Conservation (phyloP, 768 basidiomycete genomes). For the Lentinula raphanica region DNA sequence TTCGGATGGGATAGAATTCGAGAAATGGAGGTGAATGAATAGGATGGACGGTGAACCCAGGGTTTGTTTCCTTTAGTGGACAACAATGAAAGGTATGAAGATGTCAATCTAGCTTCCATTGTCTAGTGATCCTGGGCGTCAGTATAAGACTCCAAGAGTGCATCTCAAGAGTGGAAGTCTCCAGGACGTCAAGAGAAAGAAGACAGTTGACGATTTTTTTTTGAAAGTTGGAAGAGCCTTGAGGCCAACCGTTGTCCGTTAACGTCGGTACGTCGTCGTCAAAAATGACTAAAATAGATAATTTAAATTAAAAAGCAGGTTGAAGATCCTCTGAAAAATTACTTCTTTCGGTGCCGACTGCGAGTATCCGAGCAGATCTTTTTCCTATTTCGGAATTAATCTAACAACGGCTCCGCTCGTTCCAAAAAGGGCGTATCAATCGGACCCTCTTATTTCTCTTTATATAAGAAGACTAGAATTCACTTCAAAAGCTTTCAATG, state of each 20-base stretch:
- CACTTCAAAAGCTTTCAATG: background rate
- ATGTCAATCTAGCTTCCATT: background rate
- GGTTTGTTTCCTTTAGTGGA: background rate
- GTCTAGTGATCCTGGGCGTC: background rate
- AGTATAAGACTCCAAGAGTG: background rate
- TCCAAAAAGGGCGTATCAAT: background rate
- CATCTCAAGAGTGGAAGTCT: background rate
- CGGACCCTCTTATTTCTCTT: background rate
- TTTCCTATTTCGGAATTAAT: background rate
- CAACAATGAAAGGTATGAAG: background rate
- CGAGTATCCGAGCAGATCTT: background rate
- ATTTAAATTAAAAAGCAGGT: background rate
- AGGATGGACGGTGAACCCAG: too few relatives aligned
- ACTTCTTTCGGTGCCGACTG: background rate
- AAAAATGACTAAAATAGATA: background rate
- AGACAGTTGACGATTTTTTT: too few relatives aligned
- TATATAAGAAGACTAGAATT: background rate
- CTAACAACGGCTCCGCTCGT: background rate
- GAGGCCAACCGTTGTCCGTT: background rate
- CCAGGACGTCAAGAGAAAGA: too few relatives aligned
- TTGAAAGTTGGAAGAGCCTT: too few relatives aligned
- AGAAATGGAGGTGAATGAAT: too few relatives aligned
- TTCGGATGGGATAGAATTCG: background rate
- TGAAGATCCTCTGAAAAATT: background rate
- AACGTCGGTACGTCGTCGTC: background rate